A percentile compares a stretch with the other conserved stretches of the same genome.
Evolutionary conservation across 805 yeast species (phyloP).

Genomic region (Yarrowia sp.): DNA sequence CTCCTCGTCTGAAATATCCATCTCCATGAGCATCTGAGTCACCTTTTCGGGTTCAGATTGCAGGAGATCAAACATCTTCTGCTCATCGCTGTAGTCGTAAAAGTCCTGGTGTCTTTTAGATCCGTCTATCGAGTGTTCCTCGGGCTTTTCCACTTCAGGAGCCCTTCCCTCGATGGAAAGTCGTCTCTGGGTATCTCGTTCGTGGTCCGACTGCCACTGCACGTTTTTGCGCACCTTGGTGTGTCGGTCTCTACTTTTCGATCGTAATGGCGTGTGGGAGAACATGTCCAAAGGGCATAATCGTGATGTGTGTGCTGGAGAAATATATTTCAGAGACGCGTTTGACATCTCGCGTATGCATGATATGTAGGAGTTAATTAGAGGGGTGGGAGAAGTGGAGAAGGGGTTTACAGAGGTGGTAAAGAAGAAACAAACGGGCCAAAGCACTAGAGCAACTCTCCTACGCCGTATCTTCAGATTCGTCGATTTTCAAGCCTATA

Average conservation of each 20-base stretch:
- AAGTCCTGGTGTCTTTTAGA: constrained; percentile 22
- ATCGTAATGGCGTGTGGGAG: constrained; percentile 25
- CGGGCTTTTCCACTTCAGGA: neutral
- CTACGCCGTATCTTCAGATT: no score
- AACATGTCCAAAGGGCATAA: constrained; percentile 14
- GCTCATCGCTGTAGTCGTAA: constrained; percentile 31
- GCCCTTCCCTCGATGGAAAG: neutral
- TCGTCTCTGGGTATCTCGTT: neutral
- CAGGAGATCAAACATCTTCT: neutral
- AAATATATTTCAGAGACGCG: neutral
- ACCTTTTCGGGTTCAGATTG: constrained; percentile 25
- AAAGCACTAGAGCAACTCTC: neutral
- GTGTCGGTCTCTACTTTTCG: neutral
- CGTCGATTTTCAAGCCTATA: no score
- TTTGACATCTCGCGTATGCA: constrained; percentile 6
- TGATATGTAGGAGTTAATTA: neutral
- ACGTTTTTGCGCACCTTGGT: constrained; percentile 18
- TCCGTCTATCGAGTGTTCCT: constrained; percentile 10
- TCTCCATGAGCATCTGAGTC: constrained; percentile 27
- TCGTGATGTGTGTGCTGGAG: neutral
- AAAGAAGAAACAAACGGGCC: neutral
- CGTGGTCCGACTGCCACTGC: constrained; percentile 1
- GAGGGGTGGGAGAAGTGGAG: no score
- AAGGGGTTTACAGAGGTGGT: neutral
- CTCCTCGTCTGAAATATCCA: constrained; percentile 14